A percentile compares a stretch with the other conserved stretches of the same genome.
phyloP scores from a whole-genome alignment of 306 rosid genomes.

The Canavalia gladiata region DNA sequence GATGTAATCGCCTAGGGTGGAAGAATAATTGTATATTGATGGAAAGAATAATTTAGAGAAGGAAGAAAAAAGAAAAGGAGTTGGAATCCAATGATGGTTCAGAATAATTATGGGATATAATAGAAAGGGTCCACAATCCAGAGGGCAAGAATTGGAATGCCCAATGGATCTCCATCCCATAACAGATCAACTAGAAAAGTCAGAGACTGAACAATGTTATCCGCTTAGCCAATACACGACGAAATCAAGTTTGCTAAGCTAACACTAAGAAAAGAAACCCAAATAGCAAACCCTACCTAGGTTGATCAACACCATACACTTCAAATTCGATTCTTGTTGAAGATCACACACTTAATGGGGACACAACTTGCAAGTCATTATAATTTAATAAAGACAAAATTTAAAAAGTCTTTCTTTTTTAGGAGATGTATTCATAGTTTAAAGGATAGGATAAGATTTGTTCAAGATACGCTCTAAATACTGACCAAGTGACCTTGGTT shows the following conservation, averaged over 20 bases:
- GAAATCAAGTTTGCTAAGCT: constrained; percentile 29
- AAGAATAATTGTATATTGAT: not conserved
- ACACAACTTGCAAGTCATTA: constrained; percentile 38
- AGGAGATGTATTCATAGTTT: constrained; percentile 29
- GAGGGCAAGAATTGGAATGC: constrained; percentile 16
- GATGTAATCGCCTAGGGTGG: not conserved
- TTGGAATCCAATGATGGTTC: constrained; percentile 10
- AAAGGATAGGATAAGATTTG: constrained; percentile 56
- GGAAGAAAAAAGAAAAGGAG: no score
- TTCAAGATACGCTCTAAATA: constrained; percentile 42
- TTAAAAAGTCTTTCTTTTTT: not conserved
- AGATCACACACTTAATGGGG: constrained; percentile 6
- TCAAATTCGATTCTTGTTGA: constrained; percentile 33
- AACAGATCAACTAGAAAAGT: constrained; percentile 24
- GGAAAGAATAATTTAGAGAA: not conserved
- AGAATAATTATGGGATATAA: no score
- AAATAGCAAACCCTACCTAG: constrained; percentile 24
- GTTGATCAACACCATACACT: constrained; percentile 11
- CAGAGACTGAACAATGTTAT: constrained; percentile 27
- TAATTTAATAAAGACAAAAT: constrained; percentile 39
- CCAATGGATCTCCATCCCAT: not conserved
- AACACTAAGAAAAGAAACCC: not conserved
- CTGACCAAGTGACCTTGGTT: constrained; percentile 10
- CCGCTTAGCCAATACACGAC: constrained; percentile 27
- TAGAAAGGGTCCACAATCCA: constrained; percentile 18